Evolutionary conservation across 306 rosid genomes (phyloP).

Genomic region (Vicia faba): DNA sequence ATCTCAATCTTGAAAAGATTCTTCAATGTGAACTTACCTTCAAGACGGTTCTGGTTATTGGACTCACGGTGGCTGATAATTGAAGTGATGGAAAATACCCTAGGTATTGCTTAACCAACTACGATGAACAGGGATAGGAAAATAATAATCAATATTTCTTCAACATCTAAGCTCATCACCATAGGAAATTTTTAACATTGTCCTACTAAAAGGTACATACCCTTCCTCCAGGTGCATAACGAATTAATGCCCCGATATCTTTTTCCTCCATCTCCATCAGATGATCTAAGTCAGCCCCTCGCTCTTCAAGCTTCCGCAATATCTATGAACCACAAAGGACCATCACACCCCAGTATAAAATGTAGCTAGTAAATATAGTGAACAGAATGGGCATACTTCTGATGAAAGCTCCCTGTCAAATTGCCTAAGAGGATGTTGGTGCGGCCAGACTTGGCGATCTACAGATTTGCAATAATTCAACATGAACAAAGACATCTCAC

Average conservation of each 20-base stretch:
- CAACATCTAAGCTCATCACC: slow-evolving; percentile 25
- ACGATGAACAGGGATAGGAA: slow-evolving; percentile 31
- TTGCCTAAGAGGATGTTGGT: slow-evolving; percentile 92
- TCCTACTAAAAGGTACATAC: slow-evolving; percentile 50
- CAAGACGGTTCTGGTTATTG: slow-evolving; percentile 94
- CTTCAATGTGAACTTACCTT: slow-evolving; percentile 58
- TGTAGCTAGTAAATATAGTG: slow-evolving; percentile 29
- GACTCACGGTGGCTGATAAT: slow-evolving; percentile 90
- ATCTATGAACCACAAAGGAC: slow-evolving; percentile 51
- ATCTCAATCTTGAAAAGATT: slow-evolving; percentile 16
- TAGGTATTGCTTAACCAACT: slow-evolving; percentile 83
- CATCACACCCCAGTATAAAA: slow-evolving; percentile 34
- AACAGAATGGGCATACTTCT: slow-evolving; percentile 61
- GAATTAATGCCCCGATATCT: slow-evolving; percentile 88
- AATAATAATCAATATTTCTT: slow-evolving; percentile 31
- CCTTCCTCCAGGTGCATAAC: slow-evolving; percentile 90
- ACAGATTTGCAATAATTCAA: slow-evolving; percentile 97
- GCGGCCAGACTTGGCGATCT: slow-evolving; percentile 97
- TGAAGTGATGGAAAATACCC: slow-evolving; percentile 92
- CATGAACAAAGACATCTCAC: slow-evolving; percentile 89
- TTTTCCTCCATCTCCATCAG: slow-evolving; percentile 90
- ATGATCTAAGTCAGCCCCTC: slow-evolving; percentile 83
- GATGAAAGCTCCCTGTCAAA: slow-evolving; percentile 82
- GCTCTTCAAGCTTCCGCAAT: slow-evolving; percentile 82
- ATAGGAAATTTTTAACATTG: slow-evolving; percentile 26